A percentile compares a stretch with the other conserved stretches of the same genome.
phyloP scores from a whole-genome alignment of 108 stramenopile genomes.

The Cyclotella cryptica region DNA sequence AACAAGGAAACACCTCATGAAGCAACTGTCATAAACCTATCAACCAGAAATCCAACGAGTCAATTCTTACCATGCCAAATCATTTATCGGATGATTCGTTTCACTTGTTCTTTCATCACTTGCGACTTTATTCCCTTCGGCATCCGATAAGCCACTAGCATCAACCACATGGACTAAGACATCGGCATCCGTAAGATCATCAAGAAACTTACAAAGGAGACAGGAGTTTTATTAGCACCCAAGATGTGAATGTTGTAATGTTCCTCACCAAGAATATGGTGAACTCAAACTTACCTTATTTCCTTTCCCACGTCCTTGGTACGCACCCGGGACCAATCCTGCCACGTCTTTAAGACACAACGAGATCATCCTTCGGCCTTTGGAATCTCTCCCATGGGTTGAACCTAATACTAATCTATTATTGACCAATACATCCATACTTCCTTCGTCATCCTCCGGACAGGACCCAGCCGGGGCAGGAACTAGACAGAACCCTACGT shows the following conservation, averaged over 20 bases:
- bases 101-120: slow-evolving; percentile 29
- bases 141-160: slow-evolving; percentile 71
- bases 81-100: slow-evolving; percentile 70
- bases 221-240: not conserved
- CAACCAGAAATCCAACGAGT: not conserved
- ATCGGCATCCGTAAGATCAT: slow-evolving; percentile 91
- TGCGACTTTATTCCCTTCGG: slow-evolving; percentile 67
- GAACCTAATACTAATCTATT: slow-evolving; percentile 52
- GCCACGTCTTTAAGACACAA: slow-evolving; percentile 91
- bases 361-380: slow-evolving; percentile 80
- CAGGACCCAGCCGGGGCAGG: slow-evolving; percentile 70
- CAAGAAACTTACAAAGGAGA: slow-evolving; percentile 63
- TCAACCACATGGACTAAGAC: slow-evolving; percentile 90
- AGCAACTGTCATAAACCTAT: not conserved
- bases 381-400: slow-evolving; percentile 79
- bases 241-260: too few species aligned
- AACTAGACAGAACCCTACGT: slow-evolving; percentile 81
- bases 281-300: slow-evolving; percentile 59
- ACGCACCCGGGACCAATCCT: slow-evolving; percentile 91
- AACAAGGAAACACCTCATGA: not conserved
- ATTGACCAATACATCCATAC: not conserved
- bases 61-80: slow-evolving; percentile 68
- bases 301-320: slow-evolving; percentile 84
- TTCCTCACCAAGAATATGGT: not conserved
- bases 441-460: slow-evolving; percentile 68